These are phyloP conservation scores for Dacryopinax spathularia DNA, from an alignment of 768 basidiomycete genomes.

Conservation along the genomic window DNA sequence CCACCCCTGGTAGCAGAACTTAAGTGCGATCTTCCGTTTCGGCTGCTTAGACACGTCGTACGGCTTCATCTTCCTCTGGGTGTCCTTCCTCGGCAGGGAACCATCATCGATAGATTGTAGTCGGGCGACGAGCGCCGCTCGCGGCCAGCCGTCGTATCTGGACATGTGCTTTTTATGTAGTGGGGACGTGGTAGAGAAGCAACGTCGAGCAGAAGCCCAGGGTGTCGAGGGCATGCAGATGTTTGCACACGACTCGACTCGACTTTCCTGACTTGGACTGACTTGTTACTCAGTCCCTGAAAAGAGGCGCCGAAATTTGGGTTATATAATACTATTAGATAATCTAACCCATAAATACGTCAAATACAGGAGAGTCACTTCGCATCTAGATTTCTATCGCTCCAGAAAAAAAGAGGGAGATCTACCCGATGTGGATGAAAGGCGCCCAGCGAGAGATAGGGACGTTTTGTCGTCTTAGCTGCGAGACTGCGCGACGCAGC, in stretches of 20 bases:
- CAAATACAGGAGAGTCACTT: too few relatives aligned
- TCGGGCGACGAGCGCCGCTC: conserved; percentile 56
- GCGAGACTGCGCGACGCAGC: not conserved
- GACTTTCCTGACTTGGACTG: not conserved
- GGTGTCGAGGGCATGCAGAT: not conserved
- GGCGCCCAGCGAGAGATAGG: not conserved
- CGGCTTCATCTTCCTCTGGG: conserved; percentile 18
- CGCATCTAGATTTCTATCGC: too few relatives aligned
- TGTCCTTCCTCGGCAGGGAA: conserved; percentile 11
- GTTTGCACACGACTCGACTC: not conserved
- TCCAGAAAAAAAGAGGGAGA: not conserved
- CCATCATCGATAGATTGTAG: conserved; percentile 40
- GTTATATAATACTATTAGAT: not conserved
- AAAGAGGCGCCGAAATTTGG: not conserved
- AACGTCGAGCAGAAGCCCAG: not conserved
- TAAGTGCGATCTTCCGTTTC: conserved; percentile 79
- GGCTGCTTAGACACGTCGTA: conserved; percentile 60
- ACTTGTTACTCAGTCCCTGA: not conserved
- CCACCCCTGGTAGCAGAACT: conserved; percentile 85
- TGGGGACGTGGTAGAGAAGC: not conserved
- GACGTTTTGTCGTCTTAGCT: not conserved
- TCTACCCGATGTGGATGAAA: conserved; percentile 1
- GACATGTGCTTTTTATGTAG: conserved; percentile 3
- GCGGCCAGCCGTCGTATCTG: conserved; percentile 41
- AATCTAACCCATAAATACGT: too few relatives aligned